phyloP scores from a whole-genome alignment of 2,329 filamentous ascomycete genomes.

The Blastomyces emzantsi region DNA sequence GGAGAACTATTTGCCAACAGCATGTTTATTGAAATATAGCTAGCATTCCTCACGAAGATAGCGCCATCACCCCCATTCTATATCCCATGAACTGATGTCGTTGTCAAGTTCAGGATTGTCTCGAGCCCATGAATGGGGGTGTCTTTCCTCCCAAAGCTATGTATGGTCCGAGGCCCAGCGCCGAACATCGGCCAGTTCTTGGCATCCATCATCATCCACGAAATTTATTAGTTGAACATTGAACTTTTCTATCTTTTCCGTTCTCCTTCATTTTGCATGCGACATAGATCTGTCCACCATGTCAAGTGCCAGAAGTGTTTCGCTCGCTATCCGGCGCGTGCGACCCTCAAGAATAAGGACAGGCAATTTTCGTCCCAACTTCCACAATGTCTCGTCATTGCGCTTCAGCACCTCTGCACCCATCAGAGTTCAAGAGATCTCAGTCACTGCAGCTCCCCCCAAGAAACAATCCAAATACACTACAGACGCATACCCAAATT shows the following conservation, averaged over 20 bases:
- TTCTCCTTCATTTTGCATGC: not conserved
- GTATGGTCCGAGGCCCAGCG: not conserved
- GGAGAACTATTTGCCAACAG: not conserved
- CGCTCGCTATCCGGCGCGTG: conserved; percentile 11
- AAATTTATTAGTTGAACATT: not conserved
- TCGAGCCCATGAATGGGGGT: not conserved
- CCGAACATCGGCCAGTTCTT: not conserved
- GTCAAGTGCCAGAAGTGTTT: conserved; percentile 13
- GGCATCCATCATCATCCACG: not conserved
- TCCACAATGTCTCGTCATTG: not conserved
- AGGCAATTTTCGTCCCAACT: conserved; percentile 6
- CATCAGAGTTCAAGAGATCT: not conserved
- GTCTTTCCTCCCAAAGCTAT: not conserved
- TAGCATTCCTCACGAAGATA: not conserved
- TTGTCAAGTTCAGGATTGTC: not conserved
- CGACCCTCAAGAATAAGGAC: conserved; percentile 1
- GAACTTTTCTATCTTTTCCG: not conserved
- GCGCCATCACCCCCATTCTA: not conserved
- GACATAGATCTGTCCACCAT: conserved; percentile 4
- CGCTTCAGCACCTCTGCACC: conserved; percentile 10
- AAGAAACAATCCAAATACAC: conserved; percentile 57
- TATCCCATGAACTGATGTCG: not conserved
- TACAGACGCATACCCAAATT: conserved; percentile 66
- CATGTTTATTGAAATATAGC: not conserved
- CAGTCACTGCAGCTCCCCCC: conserved; percentile 8